Conservation (phyloP, 2,329 filamentous ascomycete species). For the Ascochyta fabae region DNA sequence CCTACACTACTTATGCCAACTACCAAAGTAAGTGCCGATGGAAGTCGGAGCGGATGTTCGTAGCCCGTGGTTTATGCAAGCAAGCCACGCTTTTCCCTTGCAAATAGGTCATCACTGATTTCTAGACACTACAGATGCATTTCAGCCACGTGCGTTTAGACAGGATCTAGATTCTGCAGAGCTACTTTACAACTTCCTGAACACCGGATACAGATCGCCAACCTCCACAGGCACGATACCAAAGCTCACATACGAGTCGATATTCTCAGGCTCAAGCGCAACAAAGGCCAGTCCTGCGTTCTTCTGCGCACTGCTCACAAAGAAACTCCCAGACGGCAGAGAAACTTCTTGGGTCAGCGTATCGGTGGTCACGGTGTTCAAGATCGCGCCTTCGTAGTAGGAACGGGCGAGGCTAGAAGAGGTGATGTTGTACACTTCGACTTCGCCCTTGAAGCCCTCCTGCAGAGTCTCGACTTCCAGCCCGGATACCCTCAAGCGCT, state of each 20-base stretch:
- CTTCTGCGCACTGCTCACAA: constrained; percentile 45
- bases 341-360: constrained; percentile 31
- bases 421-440: constrained; percentile 46
- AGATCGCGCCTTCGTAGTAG: constrained; percentile 45
- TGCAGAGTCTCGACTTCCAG: constrained; percentile 40
- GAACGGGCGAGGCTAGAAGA: constrained; percentile 33
- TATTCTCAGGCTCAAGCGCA: constrained; percentile 48
- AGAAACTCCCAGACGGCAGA: constrained; percentile 44
- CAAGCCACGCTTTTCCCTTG: neutral
- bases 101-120: neutral
- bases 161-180: neutral
- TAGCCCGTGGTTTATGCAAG: neutral
- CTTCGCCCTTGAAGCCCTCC: constrained; percentile 37
- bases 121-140: neutral
- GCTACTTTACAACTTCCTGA: constrained; percentile 26
- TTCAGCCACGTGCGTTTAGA: neutral
- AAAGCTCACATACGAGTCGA: constrained; percentile 48
- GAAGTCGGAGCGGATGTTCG: neutral
- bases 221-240: constrained; percentile 45
- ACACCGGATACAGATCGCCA: constrained; percentile 46
- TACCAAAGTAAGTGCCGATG: neutral
- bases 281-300: constrained; percentile 48
- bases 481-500: constrained; percentile 42
- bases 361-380: constrained; percentile 43
- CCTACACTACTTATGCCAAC: too few relatives aligned